These are phyloP conservation scores for Toxicodendron radicans DNA, from an alignment of 345 rosid genomes.

Conservation along the genomic window DNA sequence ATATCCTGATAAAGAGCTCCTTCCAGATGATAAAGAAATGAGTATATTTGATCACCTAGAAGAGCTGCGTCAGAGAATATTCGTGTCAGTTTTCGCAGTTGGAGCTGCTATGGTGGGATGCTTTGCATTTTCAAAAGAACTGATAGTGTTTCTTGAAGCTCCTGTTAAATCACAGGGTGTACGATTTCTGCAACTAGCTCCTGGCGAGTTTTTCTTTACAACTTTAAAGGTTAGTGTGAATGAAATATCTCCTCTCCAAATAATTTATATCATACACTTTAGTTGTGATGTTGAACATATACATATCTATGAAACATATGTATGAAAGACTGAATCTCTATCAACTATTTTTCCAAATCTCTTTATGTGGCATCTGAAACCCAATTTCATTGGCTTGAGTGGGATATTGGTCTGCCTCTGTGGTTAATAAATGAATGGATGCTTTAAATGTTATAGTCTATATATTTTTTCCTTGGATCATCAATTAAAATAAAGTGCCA, in stretches of 20 bases:
- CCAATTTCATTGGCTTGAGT: not conserved
- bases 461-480: not conserved
- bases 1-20: constrained; percentile 84
- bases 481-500: not conserved
- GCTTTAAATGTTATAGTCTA: not conserved
- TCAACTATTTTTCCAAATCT: not conserved
- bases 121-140: constrained; percentile 89
- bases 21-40: constrained; percentile 97
- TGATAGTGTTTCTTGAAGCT: constrained; percentile 88
- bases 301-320: not conserved
- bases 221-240: constrained; percentile 72
- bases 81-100: constrained; percentile 86
- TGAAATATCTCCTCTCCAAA: not conserved
- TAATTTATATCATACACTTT: constrained; percentile 1
- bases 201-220: constrained; percentile 98
- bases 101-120: constrained; percentile 94
- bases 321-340: not conserved
- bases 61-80: constrained; percentile 85
- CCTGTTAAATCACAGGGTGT: constrained; percentile 94
- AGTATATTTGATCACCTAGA: constrained; percentile 94
- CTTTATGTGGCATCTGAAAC: not conserved
- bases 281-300: not conserved
- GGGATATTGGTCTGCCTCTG: not conserved
- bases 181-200: constrained; percentile 89
- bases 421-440: not conserved